Conservation (phyloP, 192 early-diverging fungal genomes). For the Coemansia sp. region DNA sequence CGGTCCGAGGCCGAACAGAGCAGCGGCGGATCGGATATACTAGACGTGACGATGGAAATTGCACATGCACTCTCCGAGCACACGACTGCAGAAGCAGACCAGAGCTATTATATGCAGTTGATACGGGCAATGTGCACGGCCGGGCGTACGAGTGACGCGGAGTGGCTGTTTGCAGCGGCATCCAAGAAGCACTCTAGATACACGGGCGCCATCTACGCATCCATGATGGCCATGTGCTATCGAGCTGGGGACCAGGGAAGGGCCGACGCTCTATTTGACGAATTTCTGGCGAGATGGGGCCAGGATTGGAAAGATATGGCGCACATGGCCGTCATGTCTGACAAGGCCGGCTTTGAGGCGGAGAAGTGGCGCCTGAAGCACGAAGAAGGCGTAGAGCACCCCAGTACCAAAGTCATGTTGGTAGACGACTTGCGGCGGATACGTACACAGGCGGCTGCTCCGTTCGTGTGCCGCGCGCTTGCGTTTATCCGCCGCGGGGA, state of each 20-base stretch:
- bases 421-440: constrained; percentile 4
- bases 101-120: background rate
- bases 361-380: constrained; percentile 23
- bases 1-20: background rate
- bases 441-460: constrained; percentile 10
- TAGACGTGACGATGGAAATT: constrained; percentile 8
- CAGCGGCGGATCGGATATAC: background rate
- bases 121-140: constrained; percentile 13
- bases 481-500: constrained; percentile 5
- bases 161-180: constrained; percentile 14
- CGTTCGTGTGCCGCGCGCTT: constrained; percentile 19
- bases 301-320: constrained; percentile 3
- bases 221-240: constrained; percentile 38
- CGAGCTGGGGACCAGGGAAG: constrained; percentile 1
- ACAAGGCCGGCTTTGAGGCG: constrained; percentile 8
- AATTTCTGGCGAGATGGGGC: constrained; percentile 4
- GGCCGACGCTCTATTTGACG: constrained; percentile 11
- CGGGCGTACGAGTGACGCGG: constrained; percentile 15
- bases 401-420: background rate
- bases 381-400: background rate
- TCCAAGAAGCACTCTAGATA: background rate
- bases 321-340: constrained; percentile 10
- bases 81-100: background rate
- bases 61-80: background rate
- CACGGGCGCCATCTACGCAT: constrained; percentile 4